phyloP scores from a whole-genome alignment of 2,329 filamentous ascomycete genomes.

The Mycosphaerella sp. region DNA sequence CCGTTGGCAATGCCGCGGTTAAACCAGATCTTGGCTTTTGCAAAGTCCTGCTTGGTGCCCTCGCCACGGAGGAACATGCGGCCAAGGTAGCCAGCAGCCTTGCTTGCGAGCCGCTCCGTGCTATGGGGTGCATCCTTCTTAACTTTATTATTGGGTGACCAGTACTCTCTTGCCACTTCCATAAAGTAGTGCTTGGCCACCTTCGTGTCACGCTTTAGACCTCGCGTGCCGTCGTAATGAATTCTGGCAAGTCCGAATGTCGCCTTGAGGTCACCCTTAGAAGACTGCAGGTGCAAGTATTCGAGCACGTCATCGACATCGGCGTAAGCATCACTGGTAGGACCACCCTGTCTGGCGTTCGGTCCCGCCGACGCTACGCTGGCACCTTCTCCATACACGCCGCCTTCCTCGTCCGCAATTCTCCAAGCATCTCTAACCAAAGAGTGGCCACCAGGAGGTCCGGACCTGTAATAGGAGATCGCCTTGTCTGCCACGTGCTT shows the following conservation, averaged over 20 bases:
- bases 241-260: constrained; percentile 80
- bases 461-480: constrained; percentile 78
- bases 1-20: constrained; percentile 67
- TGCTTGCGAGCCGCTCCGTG: constrained; percentile 72
- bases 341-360: constrained; percentile 67
- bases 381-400: constrained; percentile 91
- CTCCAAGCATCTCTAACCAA: constrained; percentile 74
- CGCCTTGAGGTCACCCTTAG: constrained; percentile 82
- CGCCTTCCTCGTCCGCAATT: constrained; percentile 83
- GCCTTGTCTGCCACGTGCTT: constrained; percentile 91
- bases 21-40: constrained; percentile 75
- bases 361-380: constrained; percentile 81
- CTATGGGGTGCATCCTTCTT: constrained; percentile 62
- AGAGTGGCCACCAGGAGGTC: constrained; percentile 78
- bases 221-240: constrained; percentile 79
- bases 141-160: constrained; percentile 66
- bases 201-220: constrained; percentile 64
- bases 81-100: constrained; percentile 80
- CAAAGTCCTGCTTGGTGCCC: constrained; percentile 71
- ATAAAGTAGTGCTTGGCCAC: constrained; percentile 76
- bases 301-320: constrained; percentile 91
- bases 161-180: constrained; percentile 72
- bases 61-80: constrained; percentile 87
- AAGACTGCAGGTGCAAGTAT: constrained; percentile 82
- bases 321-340: constrained; percentile 73